These are phyloP conservation scores for Arabis alpina DNA, from an alignment of 345 rosid species.

Conservation along the genomic window DNA sequence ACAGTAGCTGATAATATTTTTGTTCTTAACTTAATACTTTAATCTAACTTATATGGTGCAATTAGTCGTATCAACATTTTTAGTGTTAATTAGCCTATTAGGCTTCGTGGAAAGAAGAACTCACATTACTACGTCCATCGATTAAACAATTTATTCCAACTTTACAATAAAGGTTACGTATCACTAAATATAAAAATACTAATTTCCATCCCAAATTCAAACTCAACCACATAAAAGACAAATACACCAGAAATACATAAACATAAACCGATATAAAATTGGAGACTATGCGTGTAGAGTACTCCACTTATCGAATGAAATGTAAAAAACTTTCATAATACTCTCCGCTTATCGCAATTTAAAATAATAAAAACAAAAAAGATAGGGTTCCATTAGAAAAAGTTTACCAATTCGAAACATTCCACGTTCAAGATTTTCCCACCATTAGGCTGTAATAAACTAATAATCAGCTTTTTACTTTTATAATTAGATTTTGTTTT, in stretches of 20 bases:
- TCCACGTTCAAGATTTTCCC: conserved; percentile 26
- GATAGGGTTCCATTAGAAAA: neutral
- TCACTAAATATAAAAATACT: no score
- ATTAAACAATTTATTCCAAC: neutral
- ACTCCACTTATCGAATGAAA: conserved; percentile 10
- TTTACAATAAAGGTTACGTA: no score
- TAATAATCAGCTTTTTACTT: conserved; percentile 1
- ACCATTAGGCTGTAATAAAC: conserved; percentile 20
- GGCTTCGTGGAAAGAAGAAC: conserved; percentile 28
- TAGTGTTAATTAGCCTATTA: conserved; percentile 30
- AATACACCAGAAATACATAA: neutral
- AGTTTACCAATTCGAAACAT: conserved; percentile 3
- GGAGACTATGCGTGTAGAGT: conserved; percentile 19
- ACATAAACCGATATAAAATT: no score
- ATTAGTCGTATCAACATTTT: conserved; percentile 27
- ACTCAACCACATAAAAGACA: conserved; percentile 23
- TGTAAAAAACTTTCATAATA: conserved; percentile 9
- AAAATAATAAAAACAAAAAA: neutral
- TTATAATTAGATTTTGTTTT: no score
- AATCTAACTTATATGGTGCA: conserved; percentile 29
- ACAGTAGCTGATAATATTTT: conserved; percentile 21
- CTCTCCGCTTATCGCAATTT: conserved; percentile 10
- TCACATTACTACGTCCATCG: conserved; percentile 17
- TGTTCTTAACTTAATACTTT: neutral
- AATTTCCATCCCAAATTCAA: conserved; percentile 3